These are phyloP conservation scores for Chaetomium sp. DNA, from an alignment of 2,329 filamentous ascomycete species.

Conservation along the genomic window DNA sequence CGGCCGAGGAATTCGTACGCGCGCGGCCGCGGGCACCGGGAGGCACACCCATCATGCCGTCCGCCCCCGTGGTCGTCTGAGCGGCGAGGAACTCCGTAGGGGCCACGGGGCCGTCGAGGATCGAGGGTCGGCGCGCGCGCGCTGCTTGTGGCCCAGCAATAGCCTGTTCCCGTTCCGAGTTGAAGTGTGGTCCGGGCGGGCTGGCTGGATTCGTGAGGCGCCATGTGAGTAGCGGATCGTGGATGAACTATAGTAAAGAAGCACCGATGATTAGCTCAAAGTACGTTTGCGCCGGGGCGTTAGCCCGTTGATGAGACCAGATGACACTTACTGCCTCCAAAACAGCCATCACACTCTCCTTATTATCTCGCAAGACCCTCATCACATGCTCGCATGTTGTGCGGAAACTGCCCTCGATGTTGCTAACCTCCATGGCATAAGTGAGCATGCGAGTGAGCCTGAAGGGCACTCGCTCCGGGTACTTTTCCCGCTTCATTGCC, in stretches of 20 bases:
- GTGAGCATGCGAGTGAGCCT: constrained; percentile 97
- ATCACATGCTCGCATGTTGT: constrained; percentile 99
- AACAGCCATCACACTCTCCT: constrained; percentile 97
- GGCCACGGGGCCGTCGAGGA: constrained; percentile 65
- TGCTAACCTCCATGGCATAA: constrained; percentile 99
- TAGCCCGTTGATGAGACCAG: not conserved
- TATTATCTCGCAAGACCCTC: constrained; percentile 93
- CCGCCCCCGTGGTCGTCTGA: constrained; percentile 41
- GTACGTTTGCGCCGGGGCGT: not conserved
- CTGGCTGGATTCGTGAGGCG: constrained; percentile 70
- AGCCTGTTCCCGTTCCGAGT: constrained; percentile 59
- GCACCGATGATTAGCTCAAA: constrained; percentile 4
- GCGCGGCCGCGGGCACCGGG: constrained; percentile 55
- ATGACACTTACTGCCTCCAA: constrained; percentile 80
- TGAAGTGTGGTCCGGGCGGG: constrained; percentile 68
- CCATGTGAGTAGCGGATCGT: constrained; percentile 98
- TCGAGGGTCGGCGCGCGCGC: constrained; percentile 66
- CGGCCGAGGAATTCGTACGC: constrained; percentile 61
- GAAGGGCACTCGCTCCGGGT: constrained; percentile 96
- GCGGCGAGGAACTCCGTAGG: constrained; percentile 61
- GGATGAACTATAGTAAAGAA: constrained; percentile 73
- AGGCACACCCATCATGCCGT: constrained; percentile 48
- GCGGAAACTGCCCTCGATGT: constrained; percentile 97
- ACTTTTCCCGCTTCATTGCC: constrained; percentile 99
- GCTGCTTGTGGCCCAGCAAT: constrained; percentile 51